Conservation (phyloP, 192 early-diverging fungal species). For the Podila minutissima region DNA sequence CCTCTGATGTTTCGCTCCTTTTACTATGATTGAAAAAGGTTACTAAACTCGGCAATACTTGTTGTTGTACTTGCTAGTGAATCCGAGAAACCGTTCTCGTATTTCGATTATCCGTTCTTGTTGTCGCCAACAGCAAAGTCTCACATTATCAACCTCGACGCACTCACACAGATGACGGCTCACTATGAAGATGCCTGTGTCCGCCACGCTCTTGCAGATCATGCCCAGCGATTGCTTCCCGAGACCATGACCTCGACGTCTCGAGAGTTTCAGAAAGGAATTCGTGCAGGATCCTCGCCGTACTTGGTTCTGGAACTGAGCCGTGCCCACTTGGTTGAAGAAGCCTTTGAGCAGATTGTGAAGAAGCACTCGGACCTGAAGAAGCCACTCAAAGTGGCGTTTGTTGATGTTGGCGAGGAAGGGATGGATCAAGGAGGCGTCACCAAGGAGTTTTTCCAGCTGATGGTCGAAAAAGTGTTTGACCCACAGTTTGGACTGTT, state of each 20-base stretch:
- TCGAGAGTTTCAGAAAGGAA: slow-evolving; percentile 62
- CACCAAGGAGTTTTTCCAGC: slow-evolving; percentile 95
- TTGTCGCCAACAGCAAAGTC: slow-evolving; percentile 74
- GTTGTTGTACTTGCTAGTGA: slow-evolving; percentile 8
- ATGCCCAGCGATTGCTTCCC: slow-evolving; percentile 75
- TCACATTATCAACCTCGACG: slow-evolving; percentile 77
- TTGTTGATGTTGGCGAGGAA: slow-evolving; percentile 90
- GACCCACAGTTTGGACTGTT: slow-evolving; percentile 83
- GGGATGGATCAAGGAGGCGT: slow-evolving; percentile 97
- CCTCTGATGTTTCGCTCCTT: too few species aligned
- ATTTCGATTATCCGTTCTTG: slow-evolving; percentile 77
- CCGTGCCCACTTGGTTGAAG: slow-evolving; percentile 74
- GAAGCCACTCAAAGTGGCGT: slow-evolving; percentile 86
- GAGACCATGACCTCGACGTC: slow-evolving; percentile 56
- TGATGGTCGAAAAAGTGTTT: slow-evolving; percentile 78
- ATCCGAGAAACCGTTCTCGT: slow-evolving; percentile 64
- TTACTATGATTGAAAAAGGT: too few species aligned
- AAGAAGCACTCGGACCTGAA: slow-evolving; percentile 73
- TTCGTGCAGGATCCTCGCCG: slow-evolving; percentile 73
- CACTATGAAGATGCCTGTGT: slow-evolving; percentile 87
- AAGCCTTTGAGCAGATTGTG: slow-evolving; percentile 78
- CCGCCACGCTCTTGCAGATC: slow-evolving; percentile 79
- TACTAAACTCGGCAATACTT: too few species aligned
- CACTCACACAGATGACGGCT: slow-evolving; percentile 79
- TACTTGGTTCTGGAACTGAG: slow-evolving; percentile 85